Percentiles rank a stretch among this genome's conserved stretches.
phyloP scores from a whole-genome alignment of 495 filamentous ascomycete genomes.

The Penicillium daleae region DNA sequence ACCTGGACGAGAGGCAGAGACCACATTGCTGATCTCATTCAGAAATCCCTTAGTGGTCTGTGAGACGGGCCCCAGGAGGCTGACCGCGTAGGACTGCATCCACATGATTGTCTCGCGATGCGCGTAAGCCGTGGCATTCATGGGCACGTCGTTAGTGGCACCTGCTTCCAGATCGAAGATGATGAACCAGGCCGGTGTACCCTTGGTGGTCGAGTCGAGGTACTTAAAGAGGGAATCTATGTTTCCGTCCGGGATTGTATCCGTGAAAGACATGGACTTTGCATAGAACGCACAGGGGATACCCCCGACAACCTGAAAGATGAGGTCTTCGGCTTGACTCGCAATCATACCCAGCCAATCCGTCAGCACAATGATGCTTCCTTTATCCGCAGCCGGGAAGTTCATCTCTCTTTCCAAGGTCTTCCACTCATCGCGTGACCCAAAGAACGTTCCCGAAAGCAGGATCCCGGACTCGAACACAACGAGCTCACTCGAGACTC shows the following conservation, averaged over 20 bases:
- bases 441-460: conserved; percentile 48
- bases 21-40: conserved; percentile 47
- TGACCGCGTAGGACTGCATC: conserved; percentile 49
- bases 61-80: conserved; percentile 43
- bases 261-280: conserved; percentile 54
- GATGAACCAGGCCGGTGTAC: conserved; percentile 46
- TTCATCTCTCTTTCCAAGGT: conserved; percentile 31
- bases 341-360: conserved; percentile 60
- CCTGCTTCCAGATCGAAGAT: conserved; percentile 51
- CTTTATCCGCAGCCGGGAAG: conserved; percentile 36
- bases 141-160: conserved; percentile 42
- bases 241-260: conserved; percentile 37
- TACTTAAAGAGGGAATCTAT: conserved; percentile 48
- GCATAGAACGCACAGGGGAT: conserved; percentile 50
- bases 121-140: conserved; percentile 46
- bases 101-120: conserved; percentile 52
- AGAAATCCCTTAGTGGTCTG: conserved; percentile 42
- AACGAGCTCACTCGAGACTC: conserved; percentile 49
- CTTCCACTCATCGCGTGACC: conserved; percentile 43
- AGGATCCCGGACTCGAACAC: conserved; percentile 32
- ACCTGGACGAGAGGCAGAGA: conserved; percentile 29
- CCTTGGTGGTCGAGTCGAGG: conserved; percentile 50
- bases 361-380: conserved; percentile 45
- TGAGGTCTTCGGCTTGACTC: conserved; percentile 52
- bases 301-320: conserved; percentile 29